Base-by-base conservation (phyloP, 768 basidiomycete species). In the Boletus sp. region DNA sequence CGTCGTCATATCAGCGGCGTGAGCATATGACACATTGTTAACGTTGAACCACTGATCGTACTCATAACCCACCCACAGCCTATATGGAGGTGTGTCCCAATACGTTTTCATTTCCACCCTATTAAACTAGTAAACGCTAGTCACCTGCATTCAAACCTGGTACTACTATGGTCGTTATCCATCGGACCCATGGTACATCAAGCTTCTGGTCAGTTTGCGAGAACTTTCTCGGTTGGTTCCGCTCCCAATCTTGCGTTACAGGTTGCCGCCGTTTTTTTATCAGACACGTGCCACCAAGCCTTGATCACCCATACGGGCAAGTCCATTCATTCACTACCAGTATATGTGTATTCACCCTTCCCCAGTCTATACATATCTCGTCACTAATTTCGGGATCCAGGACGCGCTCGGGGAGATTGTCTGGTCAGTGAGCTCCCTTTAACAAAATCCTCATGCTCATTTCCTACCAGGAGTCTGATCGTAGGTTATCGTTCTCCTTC, bases 121-220 rank as follows among this genome's bases (percentile, higher is more conserved):
- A 36, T 61, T 33, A 58, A 69, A 14, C 41, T 30, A 11, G 10
- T 32, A 36, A 46, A 7, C 40, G 0, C 39, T 44, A 86, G 84
- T 85, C 20, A 84, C 84, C 14, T 73, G 75, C 55, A 74, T 85
- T 14, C 84, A 86, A 66, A 76, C 79, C 2, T 84, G 76, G 76
- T 84, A 80, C 60, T 86, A 85, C 64, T 85, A 71, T 52, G 73
- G 70, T 17, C 77, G 56, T 3, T 73, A 84, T 63, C 78, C 81
- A 54, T 73, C 71, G 36, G 84, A 85, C 67, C 66, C 71, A 29
- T 84, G 82, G 83, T 69, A 76, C 7, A 74, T 79, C 57, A 82
- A 80, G 60, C 50, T 69, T 14, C 65, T 85, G 45, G 84, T 84
- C 57, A 59, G 77, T 68, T 29, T 3, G 28, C 33, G 20, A 14